Evolutionary conservation across 257 asterid genomes (phyloP), one percentile per base, ranked within the genome.

Genomic region (Capsicum chinense): DNA sequence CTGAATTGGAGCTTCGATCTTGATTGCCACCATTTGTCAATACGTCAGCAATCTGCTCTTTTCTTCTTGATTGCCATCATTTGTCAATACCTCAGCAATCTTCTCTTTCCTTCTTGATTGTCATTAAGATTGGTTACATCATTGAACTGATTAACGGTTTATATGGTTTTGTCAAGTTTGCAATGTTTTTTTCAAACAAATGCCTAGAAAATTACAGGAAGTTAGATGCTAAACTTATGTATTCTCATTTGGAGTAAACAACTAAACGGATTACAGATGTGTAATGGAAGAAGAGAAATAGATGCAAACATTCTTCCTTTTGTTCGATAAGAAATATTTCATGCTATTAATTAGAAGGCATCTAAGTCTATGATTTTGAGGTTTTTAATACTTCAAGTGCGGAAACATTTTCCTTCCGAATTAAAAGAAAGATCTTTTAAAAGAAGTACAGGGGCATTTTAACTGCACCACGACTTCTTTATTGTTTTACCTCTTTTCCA

Each of bases 171-270:
- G 48, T 52, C 81, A 52, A 3, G 21, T 76, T 21, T 76, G 63
- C 39, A 52, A 48, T 19, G 48, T 48, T n/a, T 73, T 73, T 73
- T 39, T 73, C 37, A 19, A 73, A 48, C 21, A 7, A 50, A 60
- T 50, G 9, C 19, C 19, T 7, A 52, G 81, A 74, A 13, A 74
- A 21, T 21, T 74, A 74, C 62, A 74, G 80, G 63, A 76, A 76
- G 26, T 78, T 52, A 76, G 50, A 78, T 78, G 79, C 59, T 54
- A 78, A 52, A 78, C 10, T 16, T 54, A 78, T 8, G 12, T 26
- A 17, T 78, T 78, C 48, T 54, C 64, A 26, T 78, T 52, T 78
- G 64, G 81, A 44, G 79, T n/a, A 13, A 71, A 71, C 44, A 71
- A 57, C 79, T 71, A 71, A 71, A 71, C 37, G 33, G 10, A 71